Evolutionary conservation across 2,329 filamentous ascomycete species (phyloP).

Genomic region (Helicocarpus griseus): DNA sequence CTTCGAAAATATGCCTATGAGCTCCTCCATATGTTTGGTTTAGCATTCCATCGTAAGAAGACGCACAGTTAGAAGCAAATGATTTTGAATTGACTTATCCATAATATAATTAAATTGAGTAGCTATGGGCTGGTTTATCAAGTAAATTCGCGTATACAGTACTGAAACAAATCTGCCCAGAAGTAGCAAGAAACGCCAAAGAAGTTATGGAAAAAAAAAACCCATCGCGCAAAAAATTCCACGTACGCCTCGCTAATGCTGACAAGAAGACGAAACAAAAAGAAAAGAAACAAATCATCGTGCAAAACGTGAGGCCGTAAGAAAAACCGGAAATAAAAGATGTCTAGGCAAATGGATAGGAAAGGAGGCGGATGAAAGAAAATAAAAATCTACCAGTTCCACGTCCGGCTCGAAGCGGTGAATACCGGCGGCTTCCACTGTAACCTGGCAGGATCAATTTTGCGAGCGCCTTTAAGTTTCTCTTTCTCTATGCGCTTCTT

Average conservation of each 20-base stretch:
- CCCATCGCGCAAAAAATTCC: neutral
- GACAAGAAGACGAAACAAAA: too few relatives aligned
- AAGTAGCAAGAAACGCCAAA: too few relatives aligned
- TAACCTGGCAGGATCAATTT: conserved; percentile 67
- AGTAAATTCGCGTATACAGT: too few relatives aligned
- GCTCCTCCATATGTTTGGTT: too few relatives aligned
- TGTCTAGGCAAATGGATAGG: neutral
- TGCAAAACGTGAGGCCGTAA: neutral
- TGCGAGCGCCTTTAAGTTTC: conserved; percentile 61
- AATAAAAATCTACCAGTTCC: conserved; percentile 64
- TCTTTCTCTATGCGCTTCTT: conserved; percentile 68
- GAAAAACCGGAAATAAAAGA: neutral
- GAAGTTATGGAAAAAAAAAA: neutral
- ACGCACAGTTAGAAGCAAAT: too few relatives aligned
- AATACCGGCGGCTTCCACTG: conserved; percentile 97
- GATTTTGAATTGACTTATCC: too few relatives aligned
- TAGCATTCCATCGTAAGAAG: too few relatives aligned
- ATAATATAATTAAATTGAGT: too few relatives aligned
- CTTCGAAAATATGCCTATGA: too few relatives aligned
- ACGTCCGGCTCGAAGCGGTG: conserved; percentile 77
- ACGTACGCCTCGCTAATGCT: too few relatives aligned
- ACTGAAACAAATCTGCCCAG: too few relatives aligned
- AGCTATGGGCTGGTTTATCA: too few relatives aligned
- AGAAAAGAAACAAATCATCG: neutral
- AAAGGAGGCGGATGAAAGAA: neutral